A percentile compares a stretch with the other conserved stretches of the same genome.
Conservation (phyloP, 2,329 filamentous ascomycete genomes). For the Penicillium sclerotiorum region DNA sequence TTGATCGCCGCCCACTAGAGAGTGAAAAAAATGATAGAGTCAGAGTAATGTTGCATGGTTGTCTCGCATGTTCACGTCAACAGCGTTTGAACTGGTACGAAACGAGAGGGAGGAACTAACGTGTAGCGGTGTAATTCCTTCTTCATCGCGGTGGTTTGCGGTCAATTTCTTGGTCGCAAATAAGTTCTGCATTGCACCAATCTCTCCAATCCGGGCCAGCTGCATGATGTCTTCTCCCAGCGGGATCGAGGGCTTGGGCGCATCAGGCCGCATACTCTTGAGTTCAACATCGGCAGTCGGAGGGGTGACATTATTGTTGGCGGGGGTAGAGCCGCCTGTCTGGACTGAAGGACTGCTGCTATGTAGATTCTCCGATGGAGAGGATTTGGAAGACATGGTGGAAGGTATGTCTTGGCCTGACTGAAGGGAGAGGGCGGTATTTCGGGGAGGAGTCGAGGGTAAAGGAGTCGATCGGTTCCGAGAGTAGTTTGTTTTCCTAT, state of each 20-base stretch:
- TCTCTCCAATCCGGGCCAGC: constrained; percentile 83
- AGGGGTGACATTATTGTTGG: constrained; percentile 36
- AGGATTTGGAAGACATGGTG: constrained; percentile 32
- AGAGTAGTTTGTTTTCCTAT: not conserved
- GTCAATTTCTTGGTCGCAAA: constrained; percentile 82
- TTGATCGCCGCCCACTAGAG: constrained; percentile 96
- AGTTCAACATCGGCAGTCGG: constrained; percentile 44
- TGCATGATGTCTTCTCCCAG: constrained; percentile 89
- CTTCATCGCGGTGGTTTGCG: constrained; percentile 81
- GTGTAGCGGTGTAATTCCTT: constrained; percentile 94
- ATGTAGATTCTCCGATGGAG: constrained; percentile 27
- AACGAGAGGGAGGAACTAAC: constrained; percentile 55
- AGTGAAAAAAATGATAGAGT: constrained; percentile 18
- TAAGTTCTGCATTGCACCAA: constrained; percentile 82
- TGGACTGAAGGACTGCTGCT: constrained; percentile 26
- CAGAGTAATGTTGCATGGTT: constrained; percentile 5
- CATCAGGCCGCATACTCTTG: constrained; percentile 37
- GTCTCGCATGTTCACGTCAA: not conserved
- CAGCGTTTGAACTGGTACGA: not conserved
- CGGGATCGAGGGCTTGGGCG: constrained; percentile 39
- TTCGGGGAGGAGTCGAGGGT: not conserved
- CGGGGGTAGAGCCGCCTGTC: constrained; percentile 28
- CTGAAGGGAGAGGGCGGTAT: not conserved
- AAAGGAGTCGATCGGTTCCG: constrained; percentile 11
- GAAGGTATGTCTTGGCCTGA: constrained; percentile 2